phyloP scores from a whole-genome alignment of 2,329 filamentous ascomycete species.

The Stenocarpella maydis region DNA sequence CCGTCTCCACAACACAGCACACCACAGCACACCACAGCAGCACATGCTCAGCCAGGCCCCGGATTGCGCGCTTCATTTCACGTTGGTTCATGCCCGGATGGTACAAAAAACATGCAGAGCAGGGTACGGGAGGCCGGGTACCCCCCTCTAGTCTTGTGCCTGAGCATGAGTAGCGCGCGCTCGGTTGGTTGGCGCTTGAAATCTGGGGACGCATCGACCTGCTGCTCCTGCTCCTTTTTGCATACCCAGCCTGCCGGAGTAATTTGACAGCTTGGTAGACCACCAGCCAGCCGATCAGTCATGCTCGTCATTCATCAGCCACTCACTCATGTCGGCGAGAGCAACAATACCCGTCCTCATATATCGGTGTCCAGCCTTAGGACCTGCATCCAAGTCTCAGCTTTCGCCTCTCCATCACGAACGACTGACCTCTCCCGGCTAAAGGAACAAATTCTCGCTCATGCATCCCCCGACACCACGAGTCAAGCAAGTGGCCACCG shows the following conservation, averaged over 20 bases:
- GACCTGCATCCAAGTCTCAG: too few species aligned
- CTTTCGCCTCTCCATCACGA: too few species aligned
- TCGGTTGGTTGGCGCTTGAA: slow-evolving; percentile 25
- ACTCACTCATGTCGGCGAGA: not conserved
- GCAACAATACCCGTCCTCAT: not conserved
- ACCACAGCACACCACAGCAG: not conserved
- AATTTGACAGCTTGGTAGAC: not conserved
- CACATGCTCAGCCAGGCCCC: not conserved
- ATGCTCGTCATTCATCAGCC: not conserved
- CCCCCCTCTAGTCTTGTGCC: slow-evolving; percentile 22
- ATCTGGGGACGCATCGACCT: slow-evolving; percentile 21
- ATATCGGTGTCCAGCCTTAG: not conserved
- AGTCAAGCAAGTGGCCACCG: slow-evolving; percentile 7
- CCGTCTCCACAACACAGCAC: not conserved
- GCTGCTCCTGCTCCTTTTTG: slow-evolving; percentile 11
- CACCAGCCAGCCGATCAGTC: not conserved
- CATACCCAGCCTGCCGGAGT: slow-evolving; percentile 10
- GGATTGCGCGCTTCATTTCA: slow-evolving; percentile 5
- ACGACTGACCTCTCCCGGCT: too few species aligned
- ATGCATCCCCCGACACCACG: not conserved
- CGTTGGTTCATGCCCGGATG: slow-evolving; percentile 7
- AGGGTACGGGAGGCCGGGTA: slow-evolving; percentile 17
- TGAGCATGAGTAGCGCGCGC: slow-evolving; percentile 19
- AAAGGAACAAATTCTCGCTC: not conserved
- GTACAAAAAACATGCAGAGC: slow-evolving; percentile 2